phyloP scores from a whole-genome alignment of 805 yeast species.

The Candida wancherniae region DNA sequence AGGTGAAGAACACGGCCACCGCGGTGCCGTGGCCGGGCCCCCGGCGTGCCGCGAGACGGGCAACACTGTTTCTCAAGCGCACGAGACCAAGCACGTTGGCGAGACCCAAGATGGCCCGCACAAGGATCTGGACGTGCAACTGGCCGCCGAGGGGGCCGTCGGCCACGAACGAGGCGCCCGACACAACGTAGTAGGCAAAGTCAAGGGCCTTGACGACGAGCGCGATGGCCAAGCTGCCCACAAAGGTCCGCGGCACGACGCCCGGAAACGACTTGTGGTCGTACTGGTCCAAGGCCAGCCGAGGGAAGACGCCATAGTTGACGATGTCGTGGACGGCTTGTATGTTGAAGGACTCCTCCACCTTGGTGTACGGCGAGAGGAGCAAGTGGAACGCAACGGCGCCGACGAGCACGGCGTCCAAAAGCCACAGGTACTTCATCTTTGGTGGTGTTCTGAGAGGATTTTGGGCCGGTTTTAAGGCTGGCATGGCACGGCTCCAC shows the following conservation, averaged over 20 bases:
- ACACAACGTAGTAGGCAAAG: slow-evolving; percentile 9
- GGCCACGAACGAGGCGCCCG: slow-evolving; percentile 10
- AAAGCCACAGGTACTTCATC: slow-evolving; percentile 11
- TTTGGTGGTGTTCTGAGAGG: background rate
- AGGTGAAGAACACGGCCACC: slow-evolving; percentile 53
- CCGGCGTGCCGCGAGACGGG: slow-evolving; percentile 19
- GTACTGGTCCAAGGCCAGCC: slow-evolving; percentile 37
- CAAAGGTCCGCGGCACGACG: slow-evolving; percentile 79
- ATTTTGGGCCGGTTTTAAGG: no score
- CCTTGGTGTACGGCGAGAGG: slow-evolving; percentile 80
- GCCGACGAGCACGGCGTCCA: slow-evolving; percentile 33
- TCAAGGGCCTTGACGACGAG: slow-evolving; percentile 37
- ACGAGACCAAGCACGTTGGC: slow-evolving; percentile 53
- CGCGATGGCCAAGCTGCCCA: slow-evolving; percentile 62
- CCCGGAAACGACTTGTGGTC: slow-evolving; percentile 86
- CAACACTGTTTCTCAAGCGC: slow-evolving; percentile 39
- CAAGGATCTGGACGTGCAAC: slow-evolving; percentile 47
- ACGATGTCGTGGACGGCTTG: slow-evolving; percentile 86
- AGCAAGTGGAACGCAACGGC: slow-evolving; percentile 46
- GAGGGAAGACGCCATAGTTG: slow-evolving; percentile 49
- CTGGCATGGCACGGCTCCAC: no score
- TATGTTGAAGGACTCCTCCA: slow-evolving; percentile 87
- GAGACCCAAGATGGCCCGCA: slow-evolving; percentile 59
- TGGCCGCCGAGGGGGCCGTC: slow-evolving; percentile 27
- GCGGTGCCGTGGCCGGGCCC: slow-evolving; percentile 15